Conservation (phyloP, 179 eudicot species). For the Silene noctiflora region DNA sequence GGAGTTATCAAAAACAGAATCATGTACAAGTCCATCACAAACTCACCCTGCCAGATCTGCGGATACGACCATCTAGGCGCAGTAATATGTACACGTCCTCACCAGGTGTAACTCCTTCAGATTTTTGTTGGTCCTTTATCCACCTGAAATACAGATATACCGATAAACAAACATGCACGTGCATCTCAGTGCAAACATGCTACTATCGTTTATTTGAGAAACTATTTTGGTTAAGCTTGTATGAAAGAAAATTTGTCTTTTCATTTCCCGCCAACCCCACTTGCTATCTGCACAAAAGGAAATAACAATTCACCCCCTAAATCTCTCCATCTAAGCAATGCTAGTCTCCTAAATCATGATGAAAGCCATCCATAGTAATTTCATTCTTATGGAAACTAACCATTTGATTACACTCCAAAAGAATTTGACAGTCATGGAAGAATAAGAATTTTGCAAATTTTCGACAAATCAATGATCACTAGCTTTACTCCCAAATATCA, state of each 20-base stretch:
- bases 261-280: too few relatives aligned
- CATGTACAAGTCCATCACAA: neutral
- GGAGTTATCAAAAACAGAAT: neutral
- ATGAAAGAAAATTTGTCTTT: too few relatives aligned
- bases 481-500: too few relatives aligned
- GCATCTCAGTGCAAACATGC: neutral
- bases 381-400: too few relatives aligned
- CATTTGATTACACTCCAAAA: too few relatives aligned
- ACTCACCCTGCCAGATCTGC: constrained; percentile 92
- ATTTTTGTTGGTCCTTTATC: constrained; percentile 86
- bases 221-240: neutral
- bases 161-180: neutral
- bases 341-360: neutral
- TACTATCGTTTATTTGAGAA: neutral
- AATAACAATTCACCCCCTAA: too few relatives aligned
- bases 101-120: constrained; percentile 89
- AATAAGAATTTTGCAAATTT: too few relatives aligned
- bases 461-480: too few relatives aligned
- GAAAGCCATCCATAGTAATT: neutral
- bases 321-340: too few relatives aligned
- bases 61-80: constrained; percentile 92
- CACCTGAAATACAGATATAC: constrained; percentile 46
- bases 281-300: too few relatives aligned
- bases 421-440: too few relatives aligned
- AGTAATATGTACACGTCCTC: constrained; percentile 91